Conservation (phyloP, 306 rosid genomes). For the Sechiopsis laciniata region DNA sequence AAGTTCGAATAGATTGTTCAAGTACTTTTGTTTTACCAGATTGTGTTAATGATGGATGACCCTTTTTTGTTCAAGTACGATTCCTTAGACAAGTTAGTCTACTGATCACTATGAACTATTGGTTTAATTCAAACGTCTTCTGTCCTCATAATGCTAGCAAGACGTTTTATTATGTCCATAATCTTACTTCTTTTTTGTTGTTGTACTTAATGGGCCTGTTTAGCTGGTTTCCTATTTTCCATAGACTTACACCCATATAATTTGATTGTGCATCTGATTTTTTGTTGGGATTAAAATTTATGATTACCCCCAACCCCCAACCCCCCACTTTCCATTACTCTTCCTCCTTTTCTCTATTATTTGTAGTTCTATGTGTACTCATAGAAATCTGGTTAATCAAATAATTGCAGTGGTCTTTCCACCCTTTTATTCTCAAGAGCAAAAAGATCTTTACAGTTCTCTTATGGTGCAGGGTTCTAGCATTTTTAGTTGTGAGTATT, state of each 20-base stretch:
- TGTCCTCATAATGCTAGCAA: neutral
- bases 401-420: constrained; percentile 88
- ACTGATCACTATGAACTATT: neutral
- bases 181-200: neutral
- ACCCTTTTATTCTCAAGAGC: constrained; percentile 85
- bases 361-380: constrained; percentile 25
- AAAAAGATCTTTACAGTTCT: constrained; percentile 90
- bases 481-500: constrained; percentile 84
- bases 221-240: neutral
- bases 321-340: neutral
- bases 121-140: constrained; percentile 7
- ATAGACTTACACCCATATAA: neutral
- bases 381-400: neutral
- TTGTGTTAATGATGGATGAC: neutral
- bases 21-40: neutral
- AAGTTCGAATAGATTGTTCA: neutral
- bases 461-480: constrained; percentile 93
- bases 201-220: neutral
- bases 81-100: neutral
- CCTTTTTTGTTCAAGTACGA: neutral
- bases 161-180: neutral
- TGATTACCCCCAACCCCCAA: neutral
- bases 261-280: neutral
- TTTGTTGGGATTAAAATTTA: neutral
- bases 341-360: neutral